Base-by-base conservation (phyloP, 2,329 filamentous ascomycete species). In the Fusarium metavorans region DNA sequence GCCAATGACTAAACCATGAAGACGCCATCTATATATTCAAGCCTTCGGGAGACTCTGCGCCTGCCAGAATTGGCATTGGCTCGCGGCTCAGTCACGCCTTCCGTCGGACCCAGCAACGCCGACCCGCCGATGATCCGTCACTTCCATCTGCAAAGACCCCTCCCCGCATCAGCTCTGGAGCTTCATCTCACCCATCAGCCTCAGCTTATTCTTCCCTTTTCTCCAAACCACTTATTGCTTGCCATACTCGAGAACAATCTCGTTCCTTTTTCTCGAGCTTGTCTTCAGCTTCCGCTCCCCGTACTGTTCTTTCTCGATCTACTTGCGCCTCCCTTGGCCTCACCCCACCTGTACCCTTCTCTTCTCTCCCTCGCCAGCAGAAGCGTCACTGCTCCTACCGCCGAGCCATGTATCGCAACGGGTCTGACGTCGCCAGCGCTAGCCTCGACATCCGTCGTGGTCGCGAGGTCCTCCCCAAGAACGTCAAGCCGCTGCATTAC, bases 401-500 rank as follows among this genome's bases (percentile, higher is more conserved):
- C 45, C 76, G 77, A 77, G 77, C 77, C 68, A 79, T 79, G 77
- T 73, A 76, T 78, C 76, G 77, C 63, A 79, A 79, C 71, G 77
- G 69, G 58, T 64, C 67, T 58, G 77, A 79, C 50, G 54, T 71
- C 58, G 66, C 71, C 67, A 77, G 75, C 27, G 70, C 73, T 25
- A 78, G 72, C 66, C 78, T 74, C 63, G 76, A 80, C 68, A 57
- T 79, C 16, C 68, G 60, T 64, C 84, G 80, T 20, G 78, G 75
- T 43, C 92, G 96, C 79, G 93, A 97, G 87, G 92, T 98, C 75
- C 89, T 98, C 78, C 97, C 96, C 62, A 92, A 92, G 84, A 97
- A 98, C 81, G 95, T 98, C 80, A 93, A 96, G 83, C 95, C 96
- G n/a, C 85, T 89, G 43, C 95, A 98, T 86, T 98, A 98, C 85